Base-by-base conservation (phyloP, 2,329 filamentous ascomycete species). In the Apiospora kogelbergensis region DNA sequence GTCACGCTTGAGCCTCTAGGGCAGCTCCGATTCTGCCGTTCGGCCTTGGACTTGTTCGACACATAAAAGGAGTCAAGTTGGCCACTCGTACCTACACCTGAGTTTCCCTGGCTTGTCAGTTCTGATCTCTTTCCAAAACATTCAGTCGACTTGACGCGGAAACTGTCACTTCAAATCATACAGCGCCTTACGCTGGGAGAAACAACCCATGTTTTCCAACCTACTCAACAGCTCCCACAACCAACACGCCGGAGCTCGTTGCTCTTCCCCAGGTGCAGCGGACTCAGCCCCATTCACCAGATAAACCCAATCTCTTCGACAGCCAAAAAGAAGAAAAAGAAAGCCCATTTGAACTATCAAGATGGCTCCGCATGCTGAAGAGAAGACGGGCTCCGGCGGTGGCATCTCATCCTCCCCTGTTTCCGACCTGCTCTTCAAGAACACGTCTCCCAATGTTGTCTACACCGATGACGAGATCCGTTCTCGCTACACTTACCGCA, bases 401-500 rank as follows among this genome's bases (percentile, higher is more conserved):
- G 89, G 88, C 77, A 78, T 80, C 71, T 70, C 75, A 76, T 70
- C 72, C 63, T 70, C 70, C 73, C 78, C 77, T 77, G 79, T 79
- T 78, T 83, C 85, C 80, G 84, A 85, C 81, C 85, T 89, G 79
- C 85, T 93, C 76, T 98, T 98, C 85, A 91, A 88, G 70, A 96
- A 99, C 80, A 88, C 92, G 80, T 97, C 95, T 72, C 93, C 95
- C 80, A 97, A 98, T 79, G 96, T 99, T 75, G 86, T 87, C 75
- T 99, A 99, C 86, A 94, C 93, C 71, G 92, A 96, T 80, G 84
- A 88, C 74, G 90, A 94, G 78, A 98, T 99, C 86, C 91, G 88
- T 80, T 97, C 93, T 84, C 95, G 93, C 85, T 99, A 98, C 85
- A 94, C 92, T 74, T 99, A 99, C 84, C 94, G 95, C 81, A 98